Percentiles rank a stretch among this genome's conserved stretches.
phyloP scores from a whole-genome alignment of 257 asterid species.

The Cinchona pubescens region DNA sequence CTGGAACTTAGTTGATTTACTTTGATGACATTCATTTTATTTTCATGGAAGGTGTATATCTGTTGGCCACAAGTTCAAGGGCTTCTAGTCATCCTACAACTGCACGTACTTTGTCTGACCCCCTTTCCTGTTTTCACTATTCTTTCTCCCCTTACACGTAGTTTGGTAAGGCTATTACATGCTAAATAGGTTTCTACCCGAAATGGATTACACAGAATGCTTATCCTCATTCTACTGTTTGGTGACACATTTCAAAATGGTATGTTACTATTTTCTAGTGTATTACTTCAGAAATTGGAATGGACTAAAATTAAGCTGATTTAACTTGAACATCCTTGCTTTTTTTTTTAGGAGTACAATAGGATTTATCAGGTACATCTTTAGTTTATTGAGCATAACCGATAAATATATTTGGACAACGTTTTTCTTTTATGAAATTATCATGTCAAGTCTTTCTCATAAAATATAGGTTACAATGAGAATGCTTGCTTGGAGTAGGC shows the following conservation, averaged over 20 bases:
- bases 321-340: neutral
- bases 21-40: neutral
- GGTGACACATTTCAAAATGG: neutral
- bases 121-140: neutral
- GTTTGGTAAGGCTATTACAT: neutral
- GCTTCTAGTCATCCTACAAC: neutral
- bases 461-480: neutral
- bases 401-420: too few species aligned
- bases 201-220: neutral
- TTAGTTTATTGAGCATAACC: neutral
- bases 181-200: neutral
- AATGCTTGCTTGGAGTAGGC: neutral
- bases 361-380: neutral
- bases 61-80: neutral
- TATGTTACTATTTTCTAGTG: neutral
- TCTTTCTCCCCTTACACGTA: neutral
- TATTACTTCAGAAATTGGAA: neutral
- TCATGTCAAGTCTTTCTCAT: neutral
- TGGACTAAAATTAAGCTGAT: neutral
- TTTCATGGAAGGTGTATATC: neutral
- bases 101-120: neutral
- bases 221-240: neutral
- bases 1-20: neutral
- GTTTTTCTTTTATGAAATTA: too few species aligned
- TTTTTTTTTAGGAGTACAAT: neutral